These are phyloP conservation scores for Fraxinus paxiana DNA, from an alignment of 305 asterid species.

Conservation along the genomic window DNA sequence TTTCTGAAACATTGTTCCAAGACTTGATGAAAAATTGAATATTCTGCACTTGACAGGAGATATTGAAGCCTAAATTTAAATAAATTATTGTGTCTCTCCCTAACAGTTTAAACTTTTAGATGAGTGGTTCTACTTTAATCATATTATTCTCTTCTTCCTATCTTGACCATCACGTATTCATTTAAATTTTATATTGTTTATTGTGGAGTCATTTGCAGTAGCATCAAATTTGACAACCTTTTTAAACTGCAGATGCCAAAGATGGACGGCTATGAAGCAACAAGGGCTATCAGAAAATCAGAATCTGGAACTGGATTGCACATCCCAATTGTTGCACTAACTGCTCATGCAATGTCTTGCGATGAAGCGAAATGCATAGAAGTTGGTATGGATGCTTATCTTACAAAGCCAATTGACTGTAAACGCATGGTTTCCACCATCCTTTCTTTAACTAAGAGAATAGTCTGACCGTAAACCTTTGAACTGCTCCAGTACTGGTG, in stretches of 20 bases:
- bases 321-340: slow-evolving; percentile 85
- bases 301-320: slow-evolving; percentile 56
- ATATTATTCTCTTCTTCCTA: neutral
- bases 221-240: neutral
- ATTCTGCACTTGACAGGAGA: neutral
- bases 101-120: neutral
- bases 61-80: neutral
- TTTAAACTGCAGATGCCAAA: slow-evolving; percentile 67
- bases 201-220: neutral
- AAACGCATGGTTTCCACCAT: slow-evolving; percentile 79
- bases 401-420: slow-evolving; percentile 83
- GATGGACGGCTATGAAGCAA: slow-evolving; percentile 98
- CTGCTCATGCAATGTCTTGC: slow-evolving; percentile 94
- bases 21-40: neutral
- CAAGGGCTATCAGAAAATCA: slow-evolving; percentile 66
- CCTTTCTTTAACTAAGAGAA: slow-evolving; percentile 59
- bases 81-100: neutral
- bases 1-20: neutral
- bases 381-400: slow-evolving; percentile 95
- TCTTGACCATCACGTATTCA: neutral
- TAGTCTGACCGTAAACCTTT: neutral
- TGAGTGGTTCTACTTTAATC: neutral
- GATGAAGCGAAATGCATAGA: slow-evolving; percentile 86
- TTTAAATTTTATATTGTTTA: neutral
- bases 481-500: neutral